These are phyloP conservation scores for Zygosaccharomyces bailii DNA, from an alignment of 805 yeast genomes.

Conservation along the genomic window DNA sequence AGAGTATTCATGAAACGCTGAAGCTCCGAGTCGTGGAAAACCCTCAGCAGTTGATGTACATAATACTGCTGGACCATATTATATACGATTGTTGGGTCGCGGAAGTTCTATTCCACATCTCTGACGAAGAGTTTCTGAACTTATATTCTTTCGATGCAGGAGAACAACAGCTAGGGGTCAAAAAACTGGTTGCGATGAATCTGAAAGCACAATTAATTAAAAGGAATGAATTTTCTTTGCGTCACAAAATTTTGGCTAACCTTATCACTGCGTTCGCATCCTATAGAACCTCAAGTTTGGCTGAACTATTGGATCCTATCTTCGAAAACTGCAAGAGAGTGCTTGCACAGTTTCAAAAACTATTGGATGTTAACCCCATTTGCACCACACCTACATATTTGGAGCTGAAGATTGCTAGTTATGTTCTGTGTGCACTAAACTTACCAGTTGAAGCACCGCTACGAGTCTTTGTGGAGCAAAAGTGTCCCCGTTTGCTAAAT, in stretches of 20 bases:
- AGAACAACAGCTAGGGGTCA: slow-evolving; percentile 7
- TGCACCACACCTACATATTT: slow-evolving; percentile 24
- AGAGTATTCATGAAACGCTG: slow-evolving; percentile 39
- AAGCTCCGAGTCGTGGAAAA: slow-evolving; percentile 32
- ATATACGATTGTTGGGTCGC: slow-evolving; percentile 51
- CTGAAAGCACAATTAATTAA: slow-evolving; percentile 24
- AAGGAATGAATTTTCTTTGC: slow-evolving; percentile 37
- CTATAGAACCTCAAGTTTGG: slow-evolving; percentile 7
- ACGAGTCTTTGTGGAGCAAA: slow-evolving; percentile 7
- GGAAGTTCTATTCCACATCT: slow-evolving; percentile 28
- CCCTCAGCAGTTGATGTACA: slow-evolving; percentile 37
- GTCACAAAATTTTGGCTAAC: slow-evolving; percentile 37
- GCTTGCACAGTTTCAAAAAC: slow-evolving; percentile 25
- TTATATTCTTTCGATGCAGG: slow-evolving; percentile 21
- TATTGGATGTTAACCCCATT: slow-evolving; percentile 16
- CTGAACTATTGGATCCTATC: slow-evolving; percentile 12
- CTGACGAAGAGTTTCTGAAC: slow-evolving; percentile 18
- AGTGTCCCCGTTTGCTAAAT: slow-evolving; percentile 16
- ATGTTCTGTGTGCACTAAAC: slow-evolving; percentile 25
- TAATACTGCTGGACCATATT: slow-evolving; percentile 43
- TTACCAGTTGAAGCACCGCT: slow-evolving; percentile 18
- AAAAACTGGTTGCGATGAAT: slow-evolving; percentile 12
- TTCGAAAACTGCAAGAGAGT: slow-evolving; percentile 23
- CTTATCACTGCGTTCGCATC: slow-evolving; percentile 10
- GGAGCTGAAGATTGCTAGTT: slow-evolving; percentile 36